These are phyloP conservation scores for Esteya vermicola DNA, from an alignment of 2,329 filamentous ascomycete genomes.

Conservation along the genomic window DNA sequence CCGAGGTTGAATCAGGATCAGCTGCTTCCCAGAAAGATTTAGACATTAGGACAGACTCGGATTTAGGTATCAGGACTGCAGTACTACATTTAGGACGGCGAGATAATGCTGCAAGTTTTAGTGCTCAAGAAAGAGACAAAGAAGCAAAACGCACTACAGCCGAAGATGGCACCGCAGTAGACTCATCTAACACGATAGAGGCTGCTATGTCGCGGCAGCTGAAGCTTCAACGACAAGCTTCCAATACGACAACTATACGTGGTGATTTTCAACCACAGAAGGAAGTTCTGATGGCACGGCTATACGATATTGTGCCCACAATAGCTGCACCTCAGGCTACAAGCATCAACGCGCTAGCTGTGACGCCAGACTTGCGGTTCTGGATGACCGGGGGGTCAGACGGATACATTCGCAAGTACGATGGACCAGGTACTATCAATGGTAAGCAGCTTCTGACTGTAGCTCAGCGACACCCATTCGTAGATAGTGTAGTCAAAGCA, in stretches of 20 bases:
- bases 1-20: slow-evolving; percentile 1
- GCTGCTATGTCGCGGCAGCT: not conserved
- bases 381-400: slow-evolving; percentile 90
- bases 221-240: slow-evolving; percentile 12
- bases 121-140: slow-evolving; percentile 19
- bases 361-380: slow-evolving; percentile 88
- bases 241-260: slow-evolving; percentile 13
- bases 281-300: slow-evolving; percentile 63
- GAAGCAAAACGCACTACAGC: slow-evolving; percentile 11
- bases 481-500: slow-evolving; percentile 92
- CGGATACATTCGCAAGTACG: slow-evolving; percentile 93
- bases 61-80: too few species aligned
- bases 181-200: slow-evolving; percentile 7
- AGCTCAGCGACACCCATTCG: slow-evolving; percentile 89
- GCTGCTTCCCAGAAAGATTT: too few species aligned
- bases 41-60: too few species aligned
- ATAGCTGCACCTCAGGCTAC: slow-evolving; percentile 94
- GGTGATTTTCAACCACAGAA: slow-evolving; percentile 40
- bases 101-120: too few species aligned
- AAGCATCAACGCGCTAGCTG: slow-evolving; percentile 82
- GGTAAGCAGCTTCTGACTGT: slow-evolving; percentile 88
- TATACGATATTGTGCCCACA: slow-evolving; percentile 92
- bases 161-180: slow-evolving; percentile 6
- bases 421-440: slow-evolving; percentile 89
- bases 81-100: too few species aligned